Conservation (phyloP, 129 eudicot species). For the Flaveria bidentis region DNA sequence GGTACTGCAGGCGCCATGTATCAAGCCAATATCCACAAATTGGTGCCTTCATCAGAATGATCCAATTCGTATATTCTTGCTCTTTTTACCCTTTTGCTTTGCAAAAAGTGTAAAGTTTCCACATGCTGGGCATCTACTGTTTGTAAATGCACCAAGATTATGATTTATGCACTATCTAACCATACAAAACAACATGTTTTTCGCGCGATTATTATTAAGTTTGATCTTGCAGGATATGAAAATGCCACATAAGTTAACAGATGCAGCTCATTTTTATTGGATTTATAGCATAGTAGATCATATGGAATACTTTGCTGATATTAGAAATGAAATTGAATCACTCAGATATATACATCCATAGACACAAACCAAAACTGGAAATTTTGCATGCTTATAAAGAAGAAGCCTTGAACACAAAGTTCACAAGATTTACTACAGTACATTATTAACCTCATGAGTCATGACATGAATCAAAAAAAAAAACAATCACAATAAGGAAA, state of each 20-base stretch:
- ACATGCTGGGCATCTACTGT: conserved; percentile 20
- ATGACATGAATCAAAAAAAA: conserved; percentile 19
- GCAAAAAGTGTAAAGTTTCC: conserved; percentile 26
- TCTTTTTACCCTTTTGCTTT: conserved; percentile 31
- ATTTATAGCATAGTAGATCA: not conserved
- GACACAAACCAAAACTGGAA: conserved; percentile 11
- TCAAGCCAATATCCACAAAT: conserved; percentile 21
- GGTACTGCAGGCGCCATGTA: conserved; percentile 17
- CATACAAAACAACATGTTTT: not conserved
- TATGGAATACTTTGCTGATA: not conserved
- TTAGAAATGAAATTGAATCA: not conserved
- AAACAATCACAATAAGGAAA: conserved; percentile 37
- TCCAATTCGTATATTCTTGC: conserved; percentile 18
- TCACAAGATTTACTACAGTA: conserved; percentile 35
- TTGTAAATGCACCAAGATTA: not conserved
- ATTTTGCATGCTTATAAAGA: conserved; percentile 11
- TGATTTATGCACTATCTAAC: conserved; percentile 1
- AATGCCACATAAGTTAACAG: not conserved
- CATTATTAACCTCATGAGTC: conserved; percentile 19
- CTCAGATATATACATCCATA: not conserved
- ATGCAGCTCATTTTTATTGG: not conserved
- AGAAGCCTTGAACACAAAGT: conserved; percentile 27
- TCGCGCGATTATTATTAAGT: not conserved
- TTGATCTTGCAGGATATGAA: not conserved
- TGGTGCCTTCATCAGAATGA: conserved; percentile 17